Conservation (phyloP, 2,329 filamentous ascomycete genomes). For the Verticillium longisporum region DNA sequence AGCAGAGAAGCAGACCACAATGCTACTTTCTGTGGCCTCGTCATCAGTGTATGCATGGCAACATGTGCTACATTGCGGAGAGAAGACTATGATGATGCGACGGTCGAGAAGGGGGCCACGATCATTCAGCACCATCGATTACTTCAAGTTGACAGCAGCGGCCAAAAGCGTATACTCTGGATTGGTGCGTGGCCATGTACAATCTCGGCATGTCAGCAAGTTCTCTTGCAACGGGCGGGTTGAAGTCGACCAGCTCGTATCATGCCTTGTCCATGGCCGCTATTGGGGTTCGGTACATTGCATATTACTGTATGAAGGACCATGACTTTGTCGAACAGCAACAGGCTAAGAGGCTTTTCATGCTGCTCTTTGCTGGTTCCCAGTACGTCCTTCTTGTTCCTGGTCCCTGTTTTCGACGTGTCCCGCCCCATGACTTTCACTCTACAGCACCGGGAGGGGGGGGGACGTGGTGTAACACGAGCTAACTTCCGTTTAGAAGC, state of each 20-base stretch:
- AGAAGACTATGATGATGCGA: conserved; percentile 17
- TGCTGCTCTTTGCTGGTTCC: conserved; percentile 22
- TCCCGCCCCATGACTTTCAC: too few species aligned
- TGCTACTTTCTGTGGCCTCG: conserved; percentile 22
- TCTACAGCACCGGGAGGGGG: too few species aligned
- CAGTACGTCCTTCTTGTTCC: conserved; percentile 14
- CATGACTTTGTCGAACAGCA: conserved; percentile 20
- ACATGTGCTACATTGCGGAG: conserved; percentile 23
- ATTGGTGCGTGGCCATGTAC: conserved; percentile 29
- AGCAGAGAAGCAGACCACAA: conserved; percentile 17
- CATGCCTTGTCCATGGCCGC: conserved; percentile 10
- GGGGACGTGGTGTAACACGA: too few species aligned
- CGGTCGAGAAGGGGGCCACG: conserved; percentile 18
- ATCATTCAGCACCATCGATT: conserved; percentile 21
- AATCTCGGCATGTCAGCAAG: conserved; percentile 20
- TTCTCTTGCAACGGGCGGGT: neutral
- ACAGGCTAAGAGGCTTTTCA: conserved; percentile 24
- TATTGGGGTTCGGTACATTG: conserved; percentile 20
- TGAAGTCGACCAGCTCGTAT: neutral
- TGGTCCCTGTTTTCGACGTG: neutral
- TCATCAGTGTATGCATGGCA: conserved; percentile 26
- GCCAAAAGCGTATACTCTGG: conserved; percentile 18
- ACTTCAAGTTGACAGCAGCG: conserved; percentile 9
- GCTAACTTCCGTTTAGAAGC: conserved; percentile 13
- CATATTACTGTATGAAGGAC: conserved; percentile 18